Percentiles rank a stretch among this genome's conserved stretches.
phyloP scores from a whole-genome alignment of 805 yeast species.

The Yamadazyma akitaensis region DNA sequence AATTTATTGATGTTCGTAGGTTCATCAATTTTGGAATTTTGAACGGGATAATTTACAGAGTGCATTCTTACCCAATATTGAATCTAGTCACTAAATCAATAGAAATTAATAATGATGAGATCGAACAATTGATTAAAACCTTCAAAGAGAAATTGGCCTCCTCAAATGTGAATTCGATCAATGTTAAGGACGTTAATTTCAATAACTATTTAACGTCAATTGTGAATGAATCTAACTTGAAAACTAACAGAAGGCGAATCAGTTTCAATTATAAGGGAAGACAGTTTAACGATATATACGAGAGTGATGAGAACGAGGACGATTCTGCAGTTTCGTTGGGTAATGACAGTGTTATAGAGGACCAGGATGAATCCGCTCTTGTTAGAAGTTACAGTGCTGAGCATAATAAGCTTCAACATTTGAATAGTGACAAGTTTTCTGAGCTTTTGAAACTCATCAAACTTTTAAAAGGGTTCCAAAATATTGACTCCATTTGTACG shows the following conservation, averaged over 20 bases:
- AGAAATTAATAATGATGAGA: conserved; percentile 26
- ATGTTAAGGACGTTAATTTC: conserved; percentile 6
- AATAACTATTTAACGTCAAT: conserved; percentile 16
- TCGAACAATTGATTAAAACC: conserved; percentile 16
- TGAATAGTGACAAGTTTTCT: conserved; percentile 16
- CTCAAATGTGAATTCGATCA: conserved; percentile 9
- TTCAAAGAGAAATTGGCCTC: conserved; percentile 11
- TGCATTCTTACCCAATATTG: conserved; percentile 70
- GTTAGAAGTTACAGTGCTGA: neutral
- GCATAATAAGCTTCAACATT: conserved; percentile 4
- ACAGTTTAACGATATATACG: conserved; percentile 5
- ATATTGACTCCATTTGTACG: conserved; percentile 68
- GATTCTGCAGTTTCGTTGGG: neutral
- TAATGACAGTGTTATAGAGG: conserved; percentile 1
- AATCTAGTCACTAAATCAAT: conserved; percentile 36
- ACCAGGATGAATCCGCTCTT: neutral
- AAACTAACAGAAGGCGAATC: conserved; percentile 25
- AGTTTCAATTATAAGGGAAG: conserved; percentile 25
- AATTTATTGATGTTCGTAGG: conserved; percentile 74
- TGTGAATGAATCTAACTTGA: conserved; percentile 21
- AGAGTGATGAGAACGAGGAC: conserved; percentile 6
- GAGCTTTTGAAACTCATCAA: conserved; percentile 39
- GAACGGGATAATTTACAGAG: conserved; percentile 77
- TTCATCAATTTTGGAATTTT: conserved; percentile 85
- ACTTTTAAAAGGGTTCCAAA: conserved; percentile 49